Percentiles rank a stretch among this genome's conserved stretches.
phyloP scores from a whole-genome alignment of 352 stramenopile genomes.

The Blastocystis sp. region DNA sequence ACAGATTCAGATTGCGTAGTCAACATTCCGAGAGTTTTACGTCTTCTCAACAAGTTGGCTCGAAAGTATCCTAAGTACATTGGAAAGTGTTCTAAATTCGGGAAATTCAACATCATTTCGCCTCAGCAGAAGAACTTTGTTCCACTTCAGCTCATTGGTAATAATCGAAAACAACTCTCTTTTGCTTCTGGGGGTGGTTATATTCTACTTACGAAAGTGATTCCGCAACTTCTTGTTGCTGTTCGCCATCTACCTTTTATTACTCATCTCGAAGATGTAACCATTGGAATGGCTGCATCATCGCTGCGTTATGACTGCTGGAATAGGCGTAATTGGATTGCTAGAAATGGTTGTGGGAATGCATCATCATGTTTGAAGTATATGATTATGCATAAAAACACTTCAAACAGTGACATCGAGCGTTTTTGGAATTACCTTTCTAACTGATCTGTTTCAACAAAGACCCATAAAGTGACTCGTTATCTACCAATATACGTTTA shows the following conservation, averaged over 20 bases:
- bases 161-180: neutral
- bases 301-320: neutral
- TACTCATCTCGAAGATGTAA: constrained; percentile 42
- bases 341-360: neutral
- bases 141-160: neutral
- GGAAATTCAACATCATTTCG: neutral
- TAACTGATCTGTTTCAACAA: neutral
- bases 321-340: neutral
- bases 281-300: neutral
- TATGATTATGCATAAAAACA: neutral
- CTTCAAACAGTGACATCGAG: neutral
- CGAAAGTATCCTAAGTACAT: neutral
- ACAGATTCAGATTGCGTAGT: constrained; percentile 64
- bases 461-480: neutral
- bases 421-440: neutral
- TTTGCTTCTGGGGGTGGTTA: constrained; percentile 51
- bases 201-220: neutral
- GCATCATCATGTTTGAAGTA: neutral
- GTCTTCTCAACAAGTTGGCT: neutral
- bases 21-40: neutral
- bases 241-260: constrained; percentile 32
- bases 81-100: neutral
- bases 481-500: constrained; percentile 13
- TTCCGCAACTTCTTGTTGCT: neutral
- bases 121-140: constrained; percentile 37